A percentile compares a stretch with the other conserved stretches of the same genome.
These are phyloP conservation scores for Heliocybe sulcata DNA, from an alignment of 1,284 basidiomycete genomes.

Conservation along the genomic window DNA sequence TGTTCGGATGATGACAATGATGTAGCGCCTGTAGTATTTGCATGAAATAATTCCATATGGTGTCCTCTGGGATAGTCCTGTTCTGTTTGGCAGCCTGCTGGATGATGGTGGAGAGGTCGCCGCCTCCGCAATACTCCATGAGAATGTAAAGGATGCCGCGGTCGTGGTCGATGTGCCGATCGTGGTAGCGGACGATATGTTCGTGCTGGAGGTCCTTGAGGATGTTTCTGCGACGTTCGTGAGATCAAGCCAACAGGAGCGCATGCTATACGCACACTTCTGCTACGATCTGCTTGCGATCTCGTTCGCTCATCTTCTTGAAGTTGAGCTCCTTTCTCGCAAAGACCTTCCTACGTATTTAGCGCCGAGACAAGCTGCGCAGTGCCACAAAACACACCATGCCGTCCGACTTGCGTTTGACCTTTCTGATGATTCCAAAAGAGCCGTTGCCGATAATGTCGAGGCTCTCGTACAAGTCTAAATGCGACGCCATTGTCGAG, in stretches of 20 bases:
- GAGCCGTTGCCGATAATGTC: slow-evolving; percentile 96
- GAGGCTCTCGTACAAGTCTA: slow-evolving; percentile 80
- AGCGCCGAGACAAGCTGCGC: neutral
- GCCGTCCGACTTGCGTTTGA: slow-evolving; percentile 80
- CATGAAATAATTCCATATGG: slow-evolving; percentile 92
- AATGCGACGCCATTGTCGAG: slow-evolving; percentile 30
- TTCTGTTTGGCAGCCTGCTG: slow-evolving; percentile 66
- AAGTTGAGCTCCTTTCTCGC: slow-evolving; percentile 96
- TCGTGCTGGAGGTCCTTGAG: slow-evolving; percentile 91
- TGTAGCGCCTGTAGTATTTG: slow-evolving; percentile 89
- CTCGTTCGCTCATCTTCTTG: slow-evolving; percentile 88
- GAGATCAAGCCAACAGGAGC: neutral
- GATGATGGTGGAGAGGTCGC: slow-evolving; percentile 85
- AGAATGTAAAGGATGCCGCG: slow-evolving; percentile 90
- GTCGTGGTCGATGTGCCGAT: slow-evolving; percentile 86
- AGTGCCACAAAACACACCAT: slow-evolving; percentile 43
- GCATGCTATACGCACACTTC: slow-evolving; percentile 92
- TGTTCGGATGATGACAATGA: slow-evolving; percentile 83
- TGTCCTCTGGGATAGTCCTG: slow-evolving; percentile 80
- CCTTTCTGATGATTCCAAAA: slow-evolving; percentile 95
- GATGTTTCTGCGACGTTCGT: slow-evolving; percentile 57
- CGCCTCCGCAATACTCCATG: slow-evolving; percentile 96
- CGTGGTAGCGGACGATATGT: slow-evolving; percentile 92
- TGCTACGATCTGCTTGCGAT: slow-evolving; percentile 92
- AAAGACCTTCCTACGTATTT: slow-evolving; percentile 49